phyloP scores from a whole-genome alignment of 257 asterid species.

The Solanum virginianum region DNA sequence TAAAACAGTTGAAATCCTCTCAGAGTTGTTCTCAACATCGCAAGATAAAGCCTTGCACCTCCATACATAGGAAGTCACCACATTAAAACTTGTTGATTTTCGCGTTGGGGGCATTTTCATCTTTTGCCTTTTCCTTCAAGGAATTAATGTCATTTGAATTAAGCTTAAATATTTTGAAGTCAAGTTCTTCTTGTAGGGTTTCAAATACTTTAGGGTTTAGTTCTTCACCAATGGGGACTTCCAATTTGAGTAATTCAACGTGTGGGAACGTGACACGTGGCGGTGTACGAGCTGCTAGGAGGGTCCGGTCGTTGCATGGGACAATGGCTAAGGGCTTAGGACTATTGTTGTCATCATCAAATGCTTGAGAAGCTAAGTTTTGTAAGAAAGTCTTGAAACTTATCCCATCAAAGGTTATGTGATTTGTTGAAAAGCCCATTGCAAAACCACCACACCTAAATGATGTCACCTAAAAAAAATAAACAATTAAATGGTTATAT shows the following conservation, averaged over 20 bases:
- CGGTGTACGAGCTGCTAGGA: slow-evolving; percentile 71
- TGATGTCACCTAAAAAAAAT: slow-evolving; percentile 47
- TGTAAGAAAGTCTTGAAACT: slow-evolving; percentile 55
- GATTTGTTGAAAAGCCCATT: slow-evolving; percentile 59
- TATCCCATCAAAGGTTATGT: slow-evolving; percentile 51
- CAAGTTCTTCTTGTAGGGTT: slow-evolving; percentile 35
- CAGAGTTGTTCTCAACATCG: background rate
- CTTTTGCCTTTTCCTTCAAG: slow-evolving; percentile 39
- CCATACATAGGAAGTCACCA: slow-evolving; percentile 63
- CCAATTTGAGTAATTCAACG: slow-evolving; percentile 56
- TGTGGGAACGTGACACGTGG: slow-evolving; percentile 81
- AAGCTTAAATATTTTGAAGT: slow-evolving; percentile 43
- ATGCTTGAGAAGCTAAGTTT: slow-evolving; percentile 77
- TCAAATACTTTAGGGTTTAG: slow-evolving; percentile 34
- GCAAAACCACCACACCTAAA: slow-evolving; percentile 84
- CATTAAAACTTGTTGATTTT: slow-evolving; percentile 56
- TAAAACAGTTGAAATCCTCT: slow-evolving; percentile 37
- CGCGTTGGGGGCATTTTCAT: background rate
- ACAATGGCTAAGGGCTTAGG: slow-evolving; percentile 31
- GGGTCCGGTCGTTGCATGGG: slow-evolving; percentile 56
- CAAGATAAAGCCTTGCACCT: slow-evolving; percentile 69
- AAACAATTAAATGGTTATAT: background rate
- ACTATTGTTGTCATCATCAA: slow-evolving; percentile 26
- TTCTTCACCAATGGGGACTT: slow-evolving; percentile 41
- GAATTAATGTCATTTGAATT: slow-evolving; percentile 22